Evolutionary conservation across 371 early-diverging fungal genomes (phyloP).

Genomic region (Mortierella sp.): DNA sequence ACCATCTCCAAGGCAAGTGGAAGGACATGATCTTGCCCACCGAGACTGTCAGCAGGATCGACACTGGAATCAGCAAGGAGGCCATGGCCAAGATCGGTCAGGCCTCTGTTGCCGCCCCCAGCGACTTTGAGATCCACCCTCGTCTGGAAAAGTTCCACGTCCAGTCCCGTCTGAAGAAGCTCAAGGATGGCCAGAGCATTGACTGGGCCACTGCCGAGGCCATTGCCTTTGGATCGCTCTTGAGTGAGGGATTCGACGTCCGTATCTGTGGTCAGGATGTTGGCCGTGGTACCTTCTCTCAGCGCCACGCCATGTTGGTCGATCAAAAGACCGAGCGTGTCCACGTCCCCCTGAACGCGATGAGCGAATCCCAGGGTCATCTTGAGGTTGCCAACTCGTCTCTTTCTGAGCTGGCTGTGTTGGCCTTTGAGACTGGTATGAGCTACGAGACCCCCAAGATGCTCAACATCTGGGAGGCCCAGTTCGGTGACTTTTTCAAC

Average conservation of each 20-base stretch:
- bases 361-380: slow-evolving; percentile 64
- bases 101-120: slow-evolving; percentile 78
- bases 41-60: slow-evolving; percentile 62
- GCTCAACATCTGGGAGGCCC: slow-evolving; percentile 96
- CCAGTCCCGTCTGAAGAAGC: slow-evolving; percentile 78
- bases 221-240: slow-evolving; percentile 90
- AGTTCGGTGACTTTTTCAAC: slow-evolving; percentile 98
- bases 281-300: slow-evolving; percentile 97
- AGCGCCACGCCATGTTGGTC: slow-evolving; percentile 93
- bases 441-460: slow-evolving; percentile 88
- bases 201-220: slow-evolving; percentile 99
- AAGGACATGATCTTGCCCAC: slow-evolving; percentile 69
- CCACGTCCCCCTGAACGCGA: slow-evolving; percentile 84
- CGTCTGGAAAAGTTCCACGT: slow-evolving; percentile 93
- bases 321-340: slow-evolving; percentile 81
- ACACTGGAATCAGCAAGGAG: slow-evolving; percentile 69
- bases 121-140: slow-evolving; percentile 81
- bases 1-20: slow-evolving; percentile 83
- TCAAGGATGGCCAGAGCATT: slow-evolving; percentile 77
- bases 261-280: slow-evolving; percentile 98
- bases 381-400: slow-evolving; percentile 93
- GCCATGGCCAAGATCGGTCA: slow-evolving; percentile 76
- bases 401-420: slow-evolving; percentile 93
- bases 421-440: slow-evolving; percentile 96
- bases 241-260: slow-evolving; percentile 87